A percentile compares a stretch with the other conserved stretches of the same genome.
These are phyloP conservation scores for Chenopodium album DNA, from an alignment of 148 eudicot genomes.

Conservation along the genomic window DNA sequence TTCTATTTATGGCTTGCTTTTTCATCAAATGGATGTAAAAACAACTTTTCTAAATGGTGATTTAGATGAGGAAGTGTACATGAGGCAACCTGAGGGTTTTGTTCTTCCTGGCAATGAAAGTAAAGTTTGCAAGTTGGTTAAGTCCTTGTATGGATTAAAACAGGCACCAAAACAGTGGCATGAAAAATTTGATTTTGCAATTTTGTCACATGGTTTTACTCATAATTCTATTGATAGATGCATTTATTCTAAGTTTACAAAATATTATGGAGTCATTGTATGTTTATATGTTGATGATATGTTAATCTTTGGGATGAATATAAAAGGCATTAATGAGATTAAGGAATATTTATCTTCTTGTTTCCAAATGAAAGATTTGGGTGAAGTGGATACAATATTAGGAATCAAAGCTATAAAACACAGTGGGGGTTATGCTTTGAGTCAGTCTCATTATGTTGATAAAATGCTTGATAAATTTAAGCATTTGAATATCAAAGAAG, in stretches of 20 bases:
- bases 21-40: neutral
- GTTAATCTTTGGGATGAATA: neutral
- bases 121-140: neutral
- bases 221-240: neutral
- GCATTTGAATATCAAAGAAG: neutral
- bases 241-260: neutral
- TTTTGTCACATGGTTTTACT: neutral
- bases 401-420: constrained; percentile 3
- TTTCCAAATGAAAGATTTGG: constrained; percentile 9
- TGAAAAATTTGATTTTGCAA: neutral
- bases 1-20: neutral
- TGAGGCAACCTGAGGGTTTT: neutral
- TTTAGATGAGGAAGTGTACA: no score
- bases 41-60: neutral
- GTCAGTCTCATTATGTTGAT: neutral
- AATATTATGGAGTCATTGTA: neutral
- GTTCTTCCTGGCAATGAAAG: neutral
- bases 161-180: neutral
- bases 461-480: neutral
- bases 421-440: neutral
- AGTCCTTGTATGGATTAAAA: neutral
- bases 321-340: neutral
- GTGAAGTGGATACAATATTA: constrained; percentile 9
- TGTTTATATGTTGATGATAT: no score
- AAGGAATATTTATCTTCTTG: neutral